A percentile compares a stretch with the other conserved stretches of the same genome.
phyloP scores from a whole-genome alignment of 345 rosid genomes.

The Lagerstroemia speciosa region DNA sequence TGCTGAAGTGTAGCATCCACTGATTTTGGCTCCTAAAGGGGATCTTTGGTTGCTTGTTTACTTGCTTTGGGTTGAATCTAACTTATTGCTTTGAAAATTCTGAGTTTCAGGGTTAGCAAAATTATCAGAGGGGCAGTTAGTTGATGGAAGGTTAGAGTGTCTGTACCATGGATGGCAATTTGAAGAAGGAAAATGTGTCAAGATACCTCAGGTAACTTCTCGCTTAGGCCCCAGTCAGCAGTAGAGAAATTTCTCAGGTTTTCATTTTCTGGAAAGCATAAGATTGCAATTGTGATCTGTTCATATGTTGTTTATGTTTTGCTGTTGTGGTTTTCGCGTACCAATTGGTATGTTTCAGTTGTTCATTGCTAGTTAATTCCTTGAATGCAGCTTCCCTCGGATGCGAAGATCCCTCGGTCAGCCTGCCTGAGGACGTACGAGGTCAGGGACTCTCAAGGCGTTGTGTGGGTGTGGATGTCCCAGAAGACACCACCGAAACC shows the following conservation, averaged over 20 bases:
- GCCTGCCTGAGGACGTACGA: constrained; percentile 69
- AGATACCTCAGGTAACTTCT: constrained; percentile 79
- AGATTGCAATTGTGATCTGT: background rate
- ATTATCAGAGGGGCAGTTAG: constrained; percentile 83
- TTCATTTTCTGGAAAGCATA: background rate
- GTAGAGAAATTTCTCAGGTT: background rate
- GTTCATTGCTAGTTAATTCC: background rate
- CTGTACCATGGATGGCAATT: constrained; percentile 96
- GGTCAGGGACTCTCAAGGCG: constrained; percentile 84
- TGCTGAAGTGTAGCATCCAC: too few relatives aligned
- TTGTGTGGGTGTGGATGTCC: constrained; percentile 97
- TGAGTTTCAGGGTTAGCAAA: constrained; percentile 62
- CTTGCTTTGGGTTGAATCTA: background rate
- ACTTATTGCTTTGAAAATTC: background rate
- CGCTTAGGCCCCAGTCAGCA: background rate
- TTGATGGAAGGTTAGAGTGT: constrained; percentile 88
- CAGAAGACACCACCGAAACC: constrained; percentile 51
- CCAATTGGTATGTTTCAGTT: background rate
- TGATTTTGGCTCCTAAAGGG: background rate
- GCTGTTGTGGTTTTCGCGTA: background rate
- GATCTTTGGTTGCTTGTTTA: too few relatives aligned
- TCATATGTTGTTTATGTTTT: background rate
- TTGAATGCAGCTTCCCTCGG: constrained; percentile 52
- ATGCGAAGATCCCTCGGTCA: constrained; percentile 67
- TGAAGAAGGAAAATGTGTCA: constrained; percentile 74